Evolutionary conservation across 805 yeast genomes (phyloP), one percentile per base, ranked within the genome.

Genomic region (Metschnikowia proteae): DNA sequence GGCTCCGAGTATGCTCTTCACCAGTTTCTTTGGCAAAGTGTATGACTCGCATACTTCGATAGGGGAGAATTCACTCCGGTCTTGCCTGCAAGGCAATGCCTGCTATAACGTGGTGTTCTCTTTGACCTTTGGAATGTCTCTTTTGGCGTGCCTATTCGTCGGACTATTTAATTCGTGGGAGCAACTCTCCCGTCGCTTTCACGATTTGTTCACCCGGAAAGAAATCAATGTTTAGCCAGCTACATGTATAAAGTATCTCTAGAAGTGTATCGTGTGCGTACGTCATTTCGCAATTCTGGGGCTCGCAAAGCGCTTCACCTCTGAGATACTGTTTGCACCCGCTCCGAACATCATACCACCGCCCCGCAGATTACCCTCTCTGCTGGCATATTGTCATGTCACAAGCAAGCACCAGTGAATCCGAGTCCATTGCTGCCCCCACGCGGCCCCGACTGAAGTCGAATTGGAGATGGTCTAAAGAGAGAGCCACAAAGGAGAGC

Each of bases 11-110:
- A 78, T 79, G 53, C 66, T 76, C 50, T 74, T 86, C 54, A 84
- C 88, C 38, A 71, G 75, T 46, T 62, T 82, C 36, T 83, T 86
- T 64, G 94, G 94, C 8, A 60, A 67, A 25, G 72, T 77, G 29
- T 86, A 82, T 62, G 95, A 86, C 60, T 63, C 73, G 11, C 60
- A 67, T 43, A 62, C 74, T 31, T 49, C 26, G 53, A 57, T 29
- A 22, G 51, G 38, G 31, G 49, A 22, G n/a, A 35, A 34, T 7
- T 58, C 57, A 2, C 43, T 34, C 3, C 51, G 54, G 40, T 50
- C 57, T 9, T 73, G 78, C 49, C 31, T 58, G 6, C 43, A 59
- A 41, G 77, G 77, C 6, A 62, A 60, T 28, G 48, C 48, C 13
- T 73, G 78, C 54, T 58, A 56, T 46, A 61, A 63, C 38, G 70